Evolutionary conservation across 768 basidiomycete species (phyloP), one percentile per base, ranked within the genome.

Genomic region (Panaeolus papilionaceus): DNA sequence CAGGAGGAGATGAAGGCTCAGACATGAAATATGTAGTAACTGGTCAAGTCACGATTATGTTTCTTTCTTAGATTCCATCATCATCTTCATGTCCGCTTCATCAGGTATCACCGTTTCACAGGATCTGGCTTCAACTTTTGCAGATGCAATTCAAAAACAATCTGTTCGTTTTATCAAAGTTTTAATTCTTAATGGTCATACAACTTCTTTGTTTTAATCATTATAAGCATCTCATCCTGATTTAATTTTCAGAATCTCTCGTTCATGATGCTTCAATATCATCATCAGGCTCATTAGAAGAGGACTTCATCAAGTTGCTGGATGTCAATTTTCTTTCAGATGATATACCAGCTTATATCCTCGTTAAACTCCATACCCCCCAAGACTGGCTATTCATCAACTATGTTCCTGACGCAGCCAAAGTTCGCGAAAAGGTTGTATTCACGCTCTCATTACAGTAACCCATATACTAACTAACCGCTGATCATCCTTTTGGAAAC

Each of bases 341-440:
- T 37, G 78, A 86, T 66, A 74, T 79, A 1, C 92, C 94, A 26
- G 89, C 92, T n/a, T 95, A 94, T 78, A 78, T 95, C 51, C 86
- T 95, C 23, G 87, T 84, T 10, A 87, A 88, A 65, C 76, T 88
- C 40, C 92, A 92, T 70, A 78, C 83, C 20, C 83, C 89, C 2
- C 72, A 85, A 0, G 86, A 90, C 69, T 96, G 94, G 94, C 80
- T 93, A 40, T 83, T 85, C 7, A 84, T 95, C 67, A 89, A 82
- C 73, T 96, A 94, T 74, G 92, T 96, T 6, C 95, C 95, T 0
- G 95, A 96, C 68, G 75, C 83, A 20, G 92, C 95, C 33, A 89
- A 85, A 79, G 86, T 96, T 68, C 85, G 93, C 74, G 88, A 92
- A 78, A 96, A 96, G 88, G 93, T 90, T 16, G 18, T 71, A 69